Percentiles rank a stretch among this genome's conserved stretches.
Evolutionary conservation across 441 rosid species (phyloP).

Genomic region (Corymbia calophylla): DNA sequence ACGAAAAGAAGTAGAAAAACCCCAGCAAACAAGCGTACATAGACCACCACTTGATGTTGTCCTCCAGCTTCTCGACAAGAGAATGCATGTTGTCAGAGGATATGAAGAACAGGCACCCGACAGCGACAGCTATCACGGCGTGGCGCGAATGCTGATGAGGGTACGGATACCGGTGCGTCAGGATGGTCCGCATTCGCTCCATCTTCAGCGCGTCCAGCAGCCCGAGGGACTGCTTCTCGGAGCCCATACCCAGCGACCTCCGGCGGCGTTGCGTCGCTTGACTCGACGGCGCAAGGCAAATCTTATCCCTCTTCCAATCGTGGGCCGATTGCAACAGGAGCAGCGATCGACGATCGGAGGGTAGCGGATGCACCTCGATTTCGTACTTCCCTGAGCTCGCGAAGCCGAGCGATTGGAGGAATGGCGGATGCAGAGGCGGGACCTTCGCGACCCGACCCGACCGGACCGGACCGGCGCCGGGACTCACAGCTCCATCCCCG

Average conservation of each 20-base stretch:
- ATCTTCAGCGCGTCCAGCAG: constrained; percentile 54
- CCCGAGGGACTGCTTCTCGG: constrained; percentile 39
- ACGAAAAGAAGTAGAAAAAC: constrained; percentile 97
- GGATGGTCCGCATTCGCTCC: constrained; percentile 92
- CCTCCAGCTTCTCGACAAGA: constrained; percentile 78
- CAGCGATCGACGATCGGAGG: background rate
- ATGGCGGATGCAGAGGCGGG: background rate
- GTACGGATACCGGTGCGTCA: constrained; percentile 78
- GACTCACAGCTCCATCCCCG: background rate
- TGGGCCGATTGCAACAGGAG: background rate
- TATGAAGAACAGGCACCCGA: constrained; percentile 91
- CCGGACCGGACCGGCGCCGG: background rate
- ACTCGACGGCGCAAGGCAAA: background rate
- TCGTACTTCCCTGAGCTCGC: background rate
- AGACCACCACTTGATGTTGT: constrained; percentile 94
- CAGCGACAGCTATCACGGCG: constrained; percentile 86
- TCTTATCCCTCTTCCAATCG: background rate
- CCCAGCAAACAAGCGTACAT: constrained; percentile 98
- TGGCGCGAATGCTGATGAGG: constrained; percentile 99
- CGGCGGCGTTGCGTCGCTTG: background rate
- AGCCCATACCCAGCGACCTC: constrained; percentile 31
- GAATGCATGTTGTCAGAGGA: constrained; percentile 95
- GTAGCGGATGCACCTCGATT: background rate
- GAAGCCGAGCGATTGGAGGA: background rate
- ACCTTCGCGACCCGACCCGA: background rate